A percentile compares a stretch with the other conserved stretches of the same genome.
Conservation (phyloP, 1,284 basidiomycete species). For the Irpex rosettiformis region DNA sequence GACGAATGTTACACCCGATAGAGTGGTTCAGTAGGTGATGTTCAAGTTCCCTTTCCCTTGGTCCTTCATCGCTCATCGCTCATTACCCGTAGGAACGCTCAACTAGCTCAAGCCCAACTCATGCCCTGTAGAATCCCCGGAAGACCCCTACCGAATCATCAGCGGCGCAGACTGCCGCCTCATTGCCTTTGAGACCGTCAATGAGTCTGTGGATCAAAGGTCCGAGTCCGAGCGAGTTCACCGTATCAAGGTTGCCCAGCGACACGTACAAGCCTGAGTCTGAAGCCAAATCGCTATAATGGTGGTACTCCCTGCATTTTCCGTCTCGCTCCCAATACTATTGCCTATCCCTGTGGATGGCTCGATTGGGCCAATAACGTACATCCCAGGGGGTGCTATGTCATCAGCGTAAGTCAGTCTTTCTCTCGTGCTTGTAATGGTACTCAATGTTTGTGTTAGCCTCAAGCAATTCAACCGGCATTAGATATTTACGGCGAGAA, state of each 20-base stretch:
- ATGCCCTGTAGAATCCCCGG: constrained; percentile 71
- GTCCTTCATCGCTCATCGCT: neutral
- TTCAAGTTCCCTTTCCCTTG: neutral
- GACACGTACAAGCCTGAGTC: constrained; percentile 68
- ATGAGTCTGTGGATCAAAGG: constrained; percentile 93
- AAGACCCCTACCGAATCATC: constrained; percentile 77
- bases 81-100: constrained; percentile 82
- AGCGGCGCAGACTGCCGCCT: constrained; percentile 92
- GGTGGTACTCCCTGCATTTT: constrained; percentile 85
- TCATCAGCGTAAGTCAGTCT: constrained; percentile 68
- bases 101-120: constrained; percentile 84
- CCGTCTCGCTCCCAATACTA: constrained; percentile 96
- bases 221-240: constrained; percentile 90
- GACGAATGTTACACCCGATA: constrained; percentile 78
- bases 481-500: constrained; percentile 97
- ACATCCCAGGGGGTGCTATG: constrained; percentile 90
- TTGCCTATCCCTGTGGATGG: constrained; percentile 94
- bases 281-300: constrained; percentile 64
- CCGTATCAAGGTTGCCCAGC: constrained; percentile 76
- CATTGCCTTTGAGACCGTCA: constrained; percentile 87
- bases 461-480: constrained; percentile 76
- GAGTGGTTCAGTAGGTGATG: constrained; percentile 78
- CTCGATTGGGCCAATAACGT: constrained; percentile 73
- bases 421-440: neutral
- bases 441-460: constrained; percentile 38